Percentiles rank a stretch among this genome's conserved stretches.
Evolutionary conservation across 352 stramenopile genomes (phyloP).

Genomic region (Elongisporangium senticosum): DNA sequence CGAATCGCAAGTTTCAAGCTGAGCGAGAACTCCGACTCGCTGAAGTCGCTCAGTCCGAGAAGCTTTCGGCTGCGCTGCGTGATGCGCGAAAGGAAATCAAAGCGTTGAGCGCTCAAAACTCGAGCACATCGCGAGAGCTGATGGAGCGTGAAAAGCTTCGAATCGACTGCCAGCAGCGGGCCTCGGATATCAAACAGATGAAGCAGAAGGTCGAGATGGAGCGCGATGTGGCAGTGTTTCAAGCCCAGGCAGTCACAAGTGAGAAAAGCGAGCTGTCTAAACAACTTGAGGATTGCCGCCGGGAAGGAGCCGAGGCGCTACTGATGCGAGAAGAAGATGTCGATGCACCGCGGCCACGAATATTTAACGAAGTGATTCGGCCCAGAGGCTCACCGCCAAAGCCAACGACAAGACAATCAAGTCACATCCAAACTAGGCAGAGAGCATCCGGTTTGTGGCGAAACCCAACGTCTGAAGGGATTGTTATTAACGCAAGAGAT

Average conservation of each 20-base stretch:
- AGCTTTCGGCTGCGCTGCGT: conserved; percentile 40
- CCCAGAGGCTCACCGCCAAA: conserved; percentile 5
- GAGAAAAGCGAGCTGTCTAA: conserved; percentile 32
- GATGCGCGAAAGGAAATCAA: conserved; percentile 49
- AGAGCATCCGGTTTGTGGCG: background rate
- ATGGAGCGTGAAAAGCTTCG: conserved; percentile 49
- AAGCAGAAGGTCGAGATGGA: conserved; percentile 49
- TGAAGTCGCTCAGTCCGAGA: conserved; percentile 49
- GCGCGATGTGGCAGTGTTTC: conserved; percentile 41
- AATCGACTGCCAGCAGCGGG: conserved; percentile 48
- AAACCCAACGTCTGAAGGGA: conserved; percentile 11
- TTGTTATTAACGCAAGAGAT: conserved; percentile 11
- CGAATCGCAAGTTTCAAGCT: conserved; percentile 33
- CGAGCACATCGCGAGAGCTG: conserved; percentile 34
- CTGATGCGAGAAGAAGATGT: conserved; percentile 74
- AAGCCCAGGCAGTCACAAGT: conserved; percentile 28
- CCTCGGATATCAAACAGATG: conserved; percentile 37
- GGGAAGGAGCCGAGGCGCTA: conserved; percentile 38
- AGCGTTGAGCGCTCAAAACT: conserved; percentile 40
- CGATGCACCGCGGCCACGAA: conserved; percentile 32
- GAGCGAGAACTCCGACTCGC: conserved; percentile 47
- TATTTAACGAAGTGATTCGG: conserved; percentile 34
- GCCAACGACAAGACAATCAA: background rate
- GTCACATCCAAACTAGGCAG: background rate
- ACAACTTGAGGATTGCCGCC: conserved; percentile 33